phyloP scores from a whole-genome alignment of 805 yeast genomes.

The Clavispora asparagi region DNA sequence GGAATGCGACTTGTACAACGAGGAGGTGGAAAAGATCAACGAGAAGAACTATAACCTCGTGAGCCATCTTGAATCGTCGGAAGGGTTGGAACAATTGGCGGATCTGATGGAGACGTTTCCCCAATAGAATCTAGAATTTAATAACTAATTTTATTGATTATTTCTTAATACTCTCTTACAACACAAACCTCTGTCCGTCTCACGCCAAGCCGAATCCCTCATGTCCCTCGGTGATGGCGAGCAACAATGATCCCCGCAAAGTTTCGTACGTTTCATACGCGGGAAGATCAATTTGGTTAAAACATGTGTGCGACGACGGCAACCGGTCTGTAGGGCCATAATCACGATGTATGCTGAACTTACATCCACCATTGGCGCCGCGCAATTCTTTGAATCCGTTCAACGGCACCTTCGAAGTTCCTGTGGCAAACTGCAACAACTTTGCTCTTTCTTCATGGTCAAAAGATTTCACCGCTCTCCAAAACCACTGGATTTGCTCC shows the following conservation, averaged over 20 bases:
- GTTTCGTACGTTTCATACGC: slow-evolving; percentile 87
- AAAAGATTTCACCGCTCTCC: slow-evolving; percentile 96
- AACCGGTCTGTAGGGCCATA: slow-evolving; percentile 80
- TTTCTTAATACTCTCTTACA: background rate
- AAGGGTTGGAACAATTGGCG: slow-evolving; percentile 33
- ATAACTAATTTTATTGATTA: background rate
- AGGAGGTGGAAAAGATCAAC: slow-evolving; percentile 42
- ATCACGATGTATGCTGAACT: slow-evolving; percentile 85
- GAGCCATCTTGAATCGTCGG: slow-evolving; percentile 29
- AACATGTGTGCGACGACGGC: slow-evolving; percentile 96
- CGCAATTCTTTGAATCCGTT: slow-evolving; percentile 88
- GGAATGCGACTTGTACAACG: slow-evolving; percentile 51
- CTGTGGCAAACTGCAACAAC: slow-evolving; percentile 91
- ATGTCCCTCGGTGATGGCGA: slow-evolving; percentile 91
- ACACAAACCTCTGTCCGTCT: background rate
- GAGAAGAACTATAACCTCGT: slow-evolving; percentile 36
- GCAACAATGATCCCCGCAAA: slow-evolving; percentile 68
- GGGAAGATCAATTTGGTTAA: slow-evolving; percentile 91
- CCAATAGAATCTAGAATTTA: too few species aligned
- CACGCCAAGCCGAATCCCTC: slow-evolving; percentile 90
- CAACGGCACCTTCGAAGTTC: slow-evolving; percentile 93
- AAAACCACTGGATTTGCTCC: slow-evolving; percentile 90
- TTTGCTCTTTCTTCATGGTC: slow-evolving; percentile 93
- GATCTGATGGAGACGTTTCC: background rate
- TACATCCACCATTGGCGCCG: slow-evolving; percentile 81